phyloP scores from a whole-genome alignment of 257 asterid genomes.

The Plantago elongata region DNA sequence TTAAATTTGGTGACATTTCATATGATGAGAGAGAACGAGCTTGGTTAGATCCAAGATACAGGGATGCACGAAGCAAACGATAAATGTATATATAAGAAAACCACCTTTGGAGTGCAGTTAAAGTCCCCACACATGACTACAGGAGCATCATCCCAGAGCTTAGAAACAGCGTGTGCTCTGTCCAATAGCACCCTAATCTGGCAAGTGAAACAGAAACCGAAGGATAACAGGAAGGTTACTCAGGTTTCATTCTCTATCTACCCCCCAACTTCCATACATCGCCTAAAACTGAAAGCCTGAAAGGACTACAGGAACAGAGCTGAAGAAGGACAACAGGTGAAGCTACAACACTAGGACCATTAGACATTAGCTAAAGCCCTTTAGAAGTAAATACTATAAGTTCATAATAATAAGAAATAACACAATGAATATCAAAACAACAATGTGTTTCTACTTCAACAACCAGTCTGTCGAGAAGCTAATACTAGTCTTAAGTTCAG shows the following conservation, averaged over 20 bases:
- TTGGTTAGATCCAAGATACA: slow-evolving; percentile 15
- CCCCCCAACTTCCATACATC: background rate
- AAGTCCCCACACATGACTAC: slow-evolving; percentile 89
- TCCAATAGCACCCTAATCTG: slow-evolving; percentile 86
- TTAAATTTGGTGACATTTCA: slow-evolving; percentile 17
- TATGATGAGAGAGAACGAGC: slow-evolving; percentile 16
- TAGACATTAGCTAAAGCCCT: background rate
- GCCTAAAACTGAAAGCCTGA: background rate
- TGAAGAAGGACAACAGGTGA: slow-evolving; percentile 5
- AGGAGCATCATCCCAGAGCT: slow-evolving; percentile 92
- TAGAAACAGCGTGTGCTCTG: slow-evolving; percentile 70
- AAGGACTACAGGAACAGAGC: background rate
- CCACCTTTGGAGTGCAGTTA: slow-evolving; percentile 89
- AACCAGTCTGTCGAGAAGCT: background rate
- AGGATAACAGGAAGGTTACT: slow-evolving; percentile 9
- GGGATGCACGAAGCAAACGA: slow-evolving; percentile 20
- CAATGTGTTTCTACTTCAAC: background rate
- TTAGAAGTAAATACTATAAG: background rate
- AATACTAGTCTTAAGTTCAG: background rate
- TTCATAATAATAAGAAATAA: background rate
- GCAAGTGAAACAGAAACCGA: slow-evolving; percentile 22
- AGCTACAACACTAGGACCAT: background rate
- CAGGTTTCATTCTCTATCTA: background rate
- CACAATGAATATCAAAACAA: background rate
- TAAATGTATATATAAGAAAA: slow-evolving; percentile 18